Base-by-base conservation (phyloP, 1,284 basidiomycete species). In the Cutaneotrichosporon cutaneum region DNA sequence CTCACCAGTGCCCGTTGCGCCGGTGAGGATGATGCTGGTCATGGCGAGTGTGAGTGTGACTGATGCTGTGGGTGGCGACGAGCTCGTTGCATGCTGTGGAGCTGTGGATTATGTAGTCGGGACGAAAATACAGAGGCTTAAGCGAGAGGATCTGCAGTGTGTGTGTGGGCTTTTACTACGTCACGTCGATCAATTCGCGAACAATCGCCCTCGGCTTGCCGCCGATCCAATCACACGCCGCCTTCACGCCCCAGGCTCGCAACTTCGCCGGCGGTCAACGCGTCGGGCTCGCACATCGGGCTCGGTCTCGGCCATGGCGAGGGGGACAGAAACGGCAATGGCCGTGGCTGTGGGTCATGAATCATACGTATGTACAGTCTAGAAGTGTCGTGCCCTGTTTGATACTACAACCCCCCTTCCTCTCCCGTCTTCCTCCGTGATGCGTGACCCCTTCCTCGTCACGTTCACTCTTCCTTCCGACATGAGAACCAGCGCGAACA, bases 1-100 rank as follows among this genome's bases (percentile, higher is more conserved):
- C 68, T 35, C 24, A 72, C 70, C 66, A 48, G 68, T 74, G 22
- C 72, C 72, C 1, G 71, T 74, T 3, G 67, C 72, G 58, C 72
- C 71, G 3, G 71, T 71, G 44, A 74, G 42, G 52, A 74, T 70
- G 45, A 72, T 65, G 35, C 59, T 68, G 27, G 67, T 42, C 70
- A 72, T 71, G 22, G 33, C 58, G 39, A 8, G 33, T 4, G 26
- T 26, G 36, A 21, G n/a, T n/a, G 8, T 21, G 22, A 16, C 21
- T 22, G 22, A 26, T 26, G 21, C 13, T 35, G 32, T 30, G 22
- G 26, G 14, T 18, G 26, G 24, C 11, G 10, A 48, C 8, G 4
- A 26, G 24, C n/a, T 10, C 10, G 1, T 14, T 47, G 10, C 24
- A 47, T 24, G 2, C 7, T 47, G 44, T n/a, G n/a, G n/a, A n/a